Conservation (phyloP, 768 basidiomycete genomes). For the Leccinum incarnatum region DNA sequence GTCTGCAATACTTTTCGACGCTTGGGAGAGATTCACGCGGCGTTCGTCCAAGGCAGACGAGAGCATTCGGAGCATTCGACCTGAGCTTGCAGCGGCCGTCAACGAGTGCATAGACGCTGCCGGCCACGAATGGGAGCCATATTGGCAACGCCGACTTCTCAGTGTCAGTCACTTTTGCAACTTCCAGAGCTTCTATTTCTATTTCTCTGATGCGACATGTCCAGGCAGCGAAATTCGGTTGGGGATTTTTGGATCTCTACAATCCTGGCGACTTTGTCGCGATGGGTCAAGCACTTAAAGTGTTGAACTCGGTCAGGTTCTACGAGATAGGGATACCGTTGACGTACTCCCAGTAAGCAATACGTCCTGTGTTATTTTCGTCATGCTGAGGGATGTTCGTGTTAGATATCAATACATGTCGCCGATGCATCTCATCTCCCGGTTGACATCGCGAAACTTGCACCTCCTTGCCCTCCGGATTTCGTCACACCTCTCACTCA, state of each 20-base stretch:
- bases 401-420: constrained; percentile 78
- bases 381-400: constrained; percentile 3
- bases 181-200: neutral
- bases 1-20: constrained; percentile 88
- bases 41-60: constrained; percentile 93
- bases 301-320: constrained; percentile 88
- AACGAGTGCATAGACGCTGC: constrained; percentile 94
- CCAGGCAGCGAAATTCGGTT: constrained; percentile 95
- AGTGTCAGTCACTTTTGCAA: constrained; percentile 51
- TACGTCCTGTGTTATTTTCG: neutral
- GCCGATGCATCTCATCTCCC: constrained; percentile 74
- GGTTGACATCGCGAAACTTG: constrained; percentile 82
- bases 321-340: constrained; percentile 93
- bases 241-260: constrained; percentile 89
- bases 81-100: constrained; percentile 82
- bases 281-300: constrained; percentile 91
- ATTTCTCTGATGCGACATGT: neutral
- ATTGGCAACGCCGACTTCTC: constrained; percentile 85
- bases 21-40: constrained; percentile 81
- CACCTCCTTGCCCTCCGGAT: constrained; percentile 92
- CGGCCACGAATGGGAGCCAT: constrained; percentile 85
- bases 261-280: constrained; percentile 90
- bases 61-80: constrained; percentile 81
- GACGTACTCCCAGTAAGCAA: constrained; percentile 81
- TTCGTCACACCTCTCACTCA: constrained; percentile 77